phyloP scores from a whole-genome alignment of 495 filamentous ascomycete genomes.

The Penicillium coffeae region DNA sequence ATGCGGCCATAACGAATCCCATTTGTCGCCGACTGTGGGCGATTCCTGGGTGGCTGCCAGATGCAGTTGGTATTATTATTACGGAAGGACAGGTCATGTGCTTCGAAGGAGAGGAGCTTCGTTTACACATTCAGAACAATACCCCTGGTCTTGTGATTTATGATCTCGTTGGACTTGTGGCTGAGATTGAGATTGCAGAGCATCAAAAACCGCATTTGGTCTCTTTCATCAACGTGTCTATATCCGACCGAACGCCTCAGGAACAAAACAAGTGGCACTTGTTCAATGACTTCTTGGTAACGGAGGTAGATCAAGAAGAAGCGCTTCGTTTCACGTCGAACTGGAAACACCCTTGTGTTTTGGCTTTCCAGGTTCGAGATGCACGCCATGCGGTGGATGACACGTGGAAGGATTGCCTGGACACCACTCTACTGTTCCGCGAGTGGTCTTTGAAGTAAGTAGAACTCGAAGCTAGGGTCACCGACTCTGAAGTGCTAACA shows the following conservation, averaged over 20 bases:
- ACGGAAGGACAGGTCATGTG: slow-evolving; percentile 81
- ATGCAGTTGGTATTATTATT: slow-evolving; percentile 84
- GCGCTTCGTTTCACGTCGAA: slow-evolving; percentile 80
- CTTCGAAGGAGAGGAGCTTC: slow-evolving; percentile 81
- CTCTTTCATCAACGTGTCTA: slow-evolving; percentile 80
- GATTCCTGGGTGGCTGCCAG: slow-evolving; percentile 83
- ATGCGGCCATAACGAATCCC: slow-evolving; percentile 66
- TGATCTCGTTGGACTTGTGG: slow-evolving; percentile 85
- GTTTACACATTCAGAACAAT: slow-evolving; percentile 53
- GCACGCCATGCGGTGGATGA: slow-evolving; percentile 74
- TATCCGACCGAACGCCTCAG: slow-evolving; percentile 56
- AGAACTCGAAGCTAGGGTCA: slow-evolving; percentile 36
- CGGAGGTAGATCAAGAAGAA: slow-evolving; percentile 71
- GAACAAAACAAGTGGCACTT: slow-evolving; percentile 75
- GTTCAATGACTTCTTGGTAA: slow-evolving; percentile 95
- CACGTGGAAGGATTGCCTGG: slow-evolving; percentile 77
- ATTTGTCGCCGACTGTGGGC: slow-evolving; percentile 80
- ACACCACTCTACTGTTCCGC: slow-evolving; percentile 77
- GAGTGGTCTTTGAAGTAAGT: slow-evolving; percentile 55
- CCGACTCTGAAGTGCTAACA: slow-evolving; percentile 3
- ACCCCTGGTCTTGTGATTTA: slow-evolving; percentile 71
- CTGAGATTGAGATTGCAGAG: slow-evolving; percentile 79
- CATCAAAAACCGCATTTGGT: slow-evolving; percentile 88
- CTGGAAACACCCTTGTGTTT: slow-evolving; percentile 87
- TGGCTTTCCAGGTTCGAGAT: slow-evolving; percentile 77